Evolutionary conservation across 2,329 filamentous ascomycete species (phyloP).

Genomic region (Penicillium olsonii): DNA sequence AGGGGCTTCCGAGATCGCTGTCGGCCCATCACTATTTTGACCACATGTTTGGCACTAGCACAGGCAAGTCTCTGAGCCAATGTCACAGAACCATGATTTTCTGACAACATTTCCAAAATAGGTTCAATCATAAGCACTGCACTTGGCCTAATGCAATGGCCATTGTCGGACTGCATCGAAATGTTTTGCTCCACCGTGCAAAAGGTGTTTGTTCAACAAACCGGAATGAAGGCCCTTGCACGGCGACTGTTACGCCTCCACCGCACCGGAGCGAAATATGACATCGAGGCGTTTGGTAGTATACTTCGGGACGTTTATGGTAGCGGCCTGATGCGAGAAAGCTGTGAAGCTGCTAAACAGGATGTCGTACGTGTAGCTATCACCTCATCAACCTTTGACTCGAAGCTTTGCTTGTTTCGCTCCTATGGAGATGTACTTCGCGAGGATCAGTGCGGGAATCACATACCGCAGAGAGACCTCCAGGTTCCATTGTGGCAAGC

Average conservation of each 20-base stretch:
- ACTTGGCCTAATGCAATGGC: slow-evolving; percentile 1
- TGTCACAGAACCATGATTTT: neutral
- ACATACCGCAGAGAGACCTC: neutral
- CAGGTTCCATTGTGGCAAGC: slow-evolving; percentile 4
- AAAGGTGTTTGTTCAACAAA: neutral
- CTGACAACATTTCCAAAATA: neutral
- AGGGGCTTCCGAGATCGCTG: neutral
- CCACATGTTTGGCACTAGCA: slow-evolving; percentile 1
- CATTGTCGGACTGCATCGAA: slow-evolving; percentile 1
- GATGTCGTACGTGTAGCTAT: slow-evolving; percentile 2
- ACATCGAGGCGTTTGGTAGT: neutral
- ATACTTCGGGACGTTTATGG: neutral
- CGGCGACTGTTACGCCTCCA: neutral
- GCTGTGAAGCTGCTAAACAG: neutral
- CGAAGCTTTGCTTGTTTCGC: slow-evolving; percentile 3
- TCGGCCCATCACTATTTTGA: slow-evolving; percentile 1
- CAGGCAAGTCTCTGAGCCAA: neutral
- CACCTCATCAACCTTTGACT: slow-evolving; percentile 2
- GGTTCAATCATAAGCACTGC: slow-evolving; percentile 1
- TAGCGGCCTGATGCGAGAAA: neutral
- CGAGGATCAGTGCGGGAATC: neutral
- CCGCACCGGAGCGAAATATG: neutral
- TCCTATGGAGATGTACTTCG: slow-evolving; percentile 2
- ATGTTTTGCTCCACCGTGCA: slow-evolving; percentile 1
- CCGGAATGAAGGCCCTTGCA: neutral